Evolutionary conservation across 1,284 basidiomycete species (phyloP).

Genomic region (Melampsora americana): DNA sequence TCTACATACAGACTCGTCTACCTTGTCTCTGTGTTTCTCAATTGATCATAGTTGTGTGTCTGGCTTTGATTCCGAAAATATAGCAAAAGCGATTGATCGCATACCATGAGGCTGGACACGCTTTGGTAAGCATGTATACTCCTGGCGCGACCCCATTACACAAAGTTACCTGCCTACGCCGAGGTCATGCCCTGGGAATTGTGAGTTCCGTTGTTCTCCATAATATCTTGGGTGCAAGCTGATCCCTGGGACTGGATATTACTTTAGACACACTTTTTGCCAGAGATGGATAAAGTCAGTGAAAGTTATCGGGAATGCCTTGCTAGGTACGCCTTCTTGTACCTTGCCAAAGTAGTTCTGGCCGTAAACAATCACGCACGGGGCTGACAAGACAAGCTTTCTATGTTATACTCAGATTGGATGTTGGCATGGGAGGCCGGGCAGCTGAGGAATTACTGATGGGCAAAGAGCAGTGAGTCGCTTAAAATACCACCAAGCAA

Average conservation of each 20-base stretch:
- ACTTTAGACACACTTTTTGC: conserved; percentile 68
- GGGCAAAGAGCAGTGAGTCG: conserved; percentile 75
- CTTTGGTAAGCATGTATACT: conserved; percentile 82
- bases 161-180: conserved; percentile 91
- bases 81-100: conserved; percentile 63
- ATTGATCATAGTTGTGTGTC: background rate
- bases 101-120: conserved; percentile 94
- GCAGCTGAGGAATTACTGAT: conserved; percentile 90
- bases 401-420: conserved; percentile 60
- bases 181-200: conserved; percentile 83
- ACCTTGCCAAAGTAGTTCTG: background rate
- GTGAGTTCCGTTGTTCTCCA: conserved; percentile 58
- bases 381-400: too few species aligned
- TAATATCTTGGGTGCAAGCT: background rate
- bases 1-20: too few species aligned
- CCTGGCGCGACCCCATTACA: conserved; percentile 89
- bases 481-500: background rate
- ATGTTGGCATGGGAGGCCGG: conserved; percentile 86
- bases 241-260: background rate
- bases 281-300: conserved; percentile 68
- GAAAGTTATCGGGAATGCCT: conserved; percentile 41
- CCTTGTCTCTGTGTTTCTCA: background rate
- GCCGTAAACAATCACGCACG: background rate
- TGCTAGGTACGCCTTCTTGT: conserved; percentile 15
- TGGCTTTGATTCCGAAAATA: background rate